phyloP scores from a whole-genome alignment of 805 yeast species.

The Candida gorgasii region DNA sequence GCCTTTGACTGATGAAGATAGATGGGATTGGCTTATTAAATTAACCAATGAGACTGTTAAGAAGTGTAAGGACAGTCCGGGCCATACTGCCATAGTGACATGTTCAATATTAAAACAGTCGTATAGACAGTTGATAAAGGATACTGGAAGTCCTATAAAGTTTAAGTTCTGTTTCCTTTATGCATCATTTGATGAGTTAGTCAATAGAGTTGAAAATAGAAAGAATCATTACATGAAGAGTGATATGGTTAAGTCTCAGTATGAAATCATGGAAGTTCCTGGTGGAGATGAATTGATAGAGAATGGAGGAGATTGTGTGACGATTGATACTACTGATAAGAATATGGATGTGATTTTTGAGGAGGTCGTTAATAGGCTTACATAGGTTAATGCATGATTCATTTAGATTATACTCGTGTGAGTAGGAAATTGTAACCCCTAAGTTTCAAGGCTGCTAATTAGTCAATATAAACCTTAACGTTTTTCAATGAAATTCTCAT shows the following conservation, averaged over 20 bases:
- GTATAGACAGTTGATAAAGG: constrained; percentile 66
- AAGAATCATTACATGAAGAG: constrained; percentile 84
- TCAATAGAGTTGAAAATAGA: constrained; percentile 62
- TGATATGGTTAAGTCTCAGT: constrained; percentile 80
- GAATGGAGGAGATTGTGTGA: constrained; percentile 38
- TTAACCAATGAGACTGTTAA: constrained; percentile 46
- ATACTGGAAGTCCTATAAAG: constrained; percentile 26
- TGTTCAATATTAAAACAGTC: constrained; percentile 81
- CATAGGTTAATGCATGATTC: not conserved
- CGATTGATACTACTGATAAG: constrained; percentile 36
- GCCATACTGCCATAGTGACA: constrained; percentile 55
- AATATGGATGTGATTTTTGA: constrained; percentile 26
- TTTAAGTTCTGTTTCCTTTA: constrained; percentile 68
- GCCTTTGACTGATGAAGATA: constrained; percentile 85
- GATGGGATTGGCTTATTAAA: constrained; percentile 83
- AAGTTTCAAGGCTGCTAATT: too few relatives aligned
- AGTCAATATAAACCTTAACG: not conserved
- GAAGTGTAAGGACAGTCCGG: constrained; percentile 29
- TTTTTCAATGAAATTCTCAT: too few relatives aligned
- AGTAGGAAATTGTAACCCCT: too few relatives aligned
- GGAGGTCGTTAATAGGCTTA: constrained; percentile 17
- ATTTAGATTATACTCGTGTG: too few relatives aligned
- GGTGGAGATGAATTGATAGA: constrained; percentile 33
- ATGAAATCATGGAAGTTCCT: constrained; percentile 74
- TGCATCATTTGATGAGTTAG: constrained; percentile 61